Base-by-base conservation (phyloP, 495 filamentous ascomycete genomes). In the Neurospora tetrasperma region DNA sequence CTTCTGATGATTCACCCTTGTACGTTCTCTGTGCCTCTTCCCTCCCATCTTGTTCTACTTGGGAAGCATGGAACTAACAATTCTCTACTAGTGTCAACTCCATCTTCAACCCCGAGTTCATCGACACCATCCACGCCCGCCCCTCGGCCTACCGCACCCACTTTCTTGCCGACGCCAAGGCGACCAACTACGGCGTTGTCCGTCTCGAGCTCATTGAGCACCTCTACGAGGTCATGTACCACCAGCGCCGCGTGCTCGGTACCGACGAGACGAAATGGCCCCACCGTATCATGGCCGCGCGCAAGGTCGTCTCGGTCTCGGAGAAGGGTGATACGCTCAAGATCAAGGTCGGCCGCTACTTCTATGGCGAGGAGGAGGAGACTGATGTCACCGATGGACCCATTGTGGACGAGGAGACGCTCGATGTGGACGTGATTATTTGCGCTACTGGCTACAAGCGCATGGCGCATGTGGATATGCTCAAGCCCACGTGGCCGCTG, bases 1-100 rank as follows among this genome's bases (percentile, higher is more conserved):
- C 95, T 5, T 96, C 93, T 79, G 95, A 99, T 75, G 95, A 99
- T 78, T 96, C 93, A 69, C 95, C 95, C 23, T 98, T 98, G 93
- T 96, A 84, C 82, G 91, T 43, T 87, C 4, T 10, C 9, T 46
- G 42, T 18, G 16, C 35, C 12, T 38, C 41, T 39, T 18, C 6
- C 14, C 2, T 41, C 2, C 2, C n/a, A 3, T 12, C 3, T 20
- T 20, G 62, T 16, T 1, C 27, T 2, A 31, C 2, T 31, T 2
- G 1, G 27, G 27, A 31, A 31, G 27, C 27, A 31, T 31, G 20
- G 20, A 20, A 42, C 70, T 81, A 69, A 82, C 62, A 0, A 8
- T 3, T 42, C 2, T 48, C n/a, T 12, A 46, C 75, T 16, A 97
- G 94, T 76, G 94, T 99, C 71, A 99, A 99, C 80, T 94, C 95